These are phyloP conservation scores for Fusarium keratoplasticum DNA, from an alignment of 2,329 filamentous ascomycete genomes.

Conservation along the genomic window DNA sequence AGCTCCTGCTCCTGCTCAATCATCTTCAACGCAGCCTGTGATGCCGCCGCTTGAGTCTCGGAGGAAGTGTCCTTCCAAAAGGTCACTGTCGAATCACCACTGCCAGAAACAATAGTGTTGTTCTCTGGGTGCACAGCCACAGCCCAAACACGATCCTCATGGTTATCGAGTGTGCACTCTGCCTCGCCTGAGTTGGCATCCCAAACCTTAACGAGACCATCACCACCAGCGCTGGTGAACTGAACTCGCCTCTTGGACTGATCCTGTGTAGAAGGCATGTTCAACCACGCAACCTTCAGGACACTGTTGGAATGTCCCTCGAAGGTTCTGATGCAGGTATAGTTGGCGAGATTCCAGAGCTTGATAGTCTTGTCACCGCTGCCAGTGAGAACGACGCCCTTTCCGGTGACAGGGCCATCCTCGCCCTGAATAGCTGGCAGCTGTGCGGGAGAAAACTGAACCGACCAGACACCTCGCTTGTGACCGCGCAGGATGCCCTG, in stretches of 20 bases:
- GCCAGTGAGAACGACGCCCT: constrained; percentile 87
- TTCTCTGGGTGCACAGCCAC: constrained; percentile 77
- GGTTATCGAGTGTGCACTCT: constrained; percentile 93
- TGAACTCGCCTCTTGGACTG: constrained; percentile 71
- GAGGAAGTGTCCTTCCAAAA: constrained; percentile 96
- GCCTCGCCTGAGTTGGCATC: constrained; percentile 86
- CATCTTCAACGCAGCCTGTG: constrained; percentile 78
- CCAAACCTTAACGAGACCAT: constrained; percentile 97
- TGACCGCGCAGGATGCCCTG: constrained; percentile 93
- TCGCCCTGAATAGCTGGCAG: constrained; percentile 80
- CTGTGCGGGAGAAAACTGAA: constrained; percentile 85
- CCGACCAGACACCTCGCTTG: constrained; percentile 94
- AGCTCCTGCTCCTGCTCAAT: constrained; percentile 96
- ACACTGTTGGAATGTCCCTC: constrained; percentile 98
- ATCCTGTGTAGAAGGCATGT: constrained; percentile 61
- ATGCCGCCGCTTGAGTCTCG: constrained; percentile 79
- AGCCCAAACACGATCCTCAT: constrained; percentile 95
- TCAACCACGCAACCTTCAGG: constrained; percentile 91
- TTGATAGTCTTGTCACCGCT: constrained; percentile 97
- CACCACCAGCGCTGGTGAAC: constrained; percentile 88
- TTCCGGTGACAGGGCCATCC: constrained; percentile 77
- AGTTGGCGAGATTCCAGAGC: constrained; percentile 93
- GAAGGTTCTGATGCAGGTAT: constrained; percentile 91
- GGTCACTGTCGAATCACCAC: constrained; percentile 90
- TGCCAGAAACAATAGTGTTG: constrained; percentile 87